Evolutionary conservation across 169 alveolate species (phyloP), one percentile per base, ranked within the genome.

Genomic region (Plasmodium vivax): DNA sequence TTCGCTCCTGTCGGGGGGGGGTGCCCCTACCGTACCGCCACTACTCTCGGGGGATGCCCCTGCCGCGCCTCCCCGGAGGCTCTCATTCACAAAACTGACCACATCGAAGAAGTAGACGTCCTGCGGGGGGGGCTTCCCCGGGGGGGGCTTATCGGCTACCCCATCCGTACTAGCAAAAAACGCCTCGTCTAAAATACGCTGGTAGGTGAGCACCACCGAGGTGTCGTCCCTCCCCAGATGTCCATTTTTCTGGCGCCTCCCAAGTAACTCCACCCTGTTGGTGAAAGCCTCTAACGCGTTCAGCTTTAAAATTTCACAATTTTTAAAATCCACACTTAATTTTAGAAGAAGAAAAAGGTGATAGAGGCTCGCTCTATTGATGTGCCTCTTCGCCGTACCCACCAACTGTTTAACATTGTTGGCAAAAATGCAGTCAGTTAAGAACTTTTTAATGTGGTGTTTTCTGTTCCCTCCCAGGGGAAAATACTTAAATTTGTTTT

Each of bases 51-150:
- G 19, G 27, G 41, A 51, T 72, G 32, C 38, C 32, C 3, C 14
- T 74, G 12, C 5, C 45, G 68, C 56, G 7, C 56, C 9, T 8
- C 43, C 5, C 45, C 19, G 36, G 32, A 80, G 23, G 16, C 19
- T 56, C 2, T 88, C 73, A 58, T 88, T 88, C 19, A 88, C 74
- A 88, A 80, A 88, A 58, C 72, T 32, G n/a, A 80, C 83, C 36
- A 88, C 36, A 16, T 88, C 94, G 38, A 88, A 88, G 27, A 88
- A 80, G 74, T 88, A 80, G n/a, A 80, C 19, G 47, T 36, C 47
- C 51, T 23, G 34, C 34, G 47, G 6, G 47, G 36, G 19, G n/a
- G 19, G 4, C 9, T 62, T 43, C n/a, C n/a, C n/a, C 34, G 47
- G 6, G 47, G 36, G 19, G n/a, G 19, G 4, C 9, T 62, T 43